Evolutionary conservation across 345 rosid genomes (phyloP), one percentile per base, ranked within the genome.

Genomic region (Crucihimalaya himalaica): DNA sequence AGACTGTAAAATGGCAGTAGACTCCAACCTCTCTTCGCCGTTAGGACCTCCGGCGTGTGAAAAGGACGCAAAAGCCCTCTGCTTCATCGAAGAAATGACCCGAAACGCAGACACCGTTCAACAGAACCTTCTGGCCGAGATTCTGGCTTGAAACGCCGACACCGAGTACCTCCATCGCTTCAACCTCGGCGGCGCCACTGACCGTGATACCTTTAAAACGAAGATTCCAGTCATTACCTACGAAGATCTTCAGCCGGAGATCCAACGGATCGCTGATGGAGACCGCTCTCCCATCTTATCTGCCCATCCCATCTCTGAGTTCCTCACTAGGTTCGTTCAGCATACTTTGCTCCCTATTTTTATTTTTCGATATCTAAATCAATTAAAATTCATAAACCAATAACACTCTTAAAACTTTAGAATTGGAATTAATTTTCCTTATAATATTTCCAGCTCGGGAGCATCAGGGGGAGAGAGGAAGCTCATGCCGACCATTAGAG

Each of bases 401-500:
- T 34, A 11, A 57, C 4, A n/a, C 23, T 16, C 23, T 1, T 32
- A 34, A 19, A 12, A 20, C 20, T 13, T 25, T 58, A 21, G 31
- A 32, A 65, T 32, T 56, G 21, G 5, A 37, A 15, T 45, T n/a
- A 57, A 46, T 20, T 32, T 15, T 25, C 4, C 12, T 40, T 27
- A 35, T 34, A 8, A 31, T 4, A 13, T 23, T 62, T 19, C 63
- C 87, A 95, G 99, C 73, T 95, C 97, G 13, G 99, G 99, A 37
- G 92, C 99, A 50, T 95, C 99, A 21, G 99, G 97, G 7, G 99
- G 99, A 31, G 99, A 95, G 75, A 89, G 99, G 76, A 95, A 95
- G 48, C 83, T 92, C 68, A 89, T 95, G 99, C 99, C 99, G 1
- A 88, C 99, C 25, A 95, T 92, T 77, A 75, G 45, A 40, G 97